Evolutionary conservation across 768 basidiomycete species (phyloP).

Genomic region (Neoboletus brunneissimus): DNA sequence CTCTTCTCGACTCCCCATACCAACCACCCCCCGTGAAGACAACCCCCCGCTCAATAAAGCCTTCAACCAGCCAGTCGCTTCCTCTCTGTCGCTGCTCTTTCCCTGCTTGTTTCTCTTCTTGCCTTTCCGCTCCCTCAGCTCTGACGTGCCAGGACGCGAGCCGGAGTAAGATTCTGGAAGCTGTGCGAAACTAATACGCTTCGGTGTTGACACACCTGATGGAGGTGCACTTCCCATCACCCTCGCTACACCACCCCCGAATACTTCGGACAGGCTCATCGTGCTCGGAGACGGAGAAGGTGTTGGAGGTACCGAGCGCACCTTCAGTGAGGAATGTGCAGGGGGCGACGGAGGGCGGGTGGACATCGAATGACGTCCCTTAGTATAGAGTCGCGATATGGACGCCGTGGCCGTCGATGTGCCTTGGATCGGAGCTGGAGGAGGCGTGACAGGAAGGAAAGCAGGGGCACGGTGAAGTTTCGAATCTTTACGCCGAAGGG

Average conservation of each 20-base stretch:
- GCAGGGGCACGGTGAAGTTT: conserved; percentile 18
- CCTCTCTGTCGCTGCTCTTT: conserved; percentile 32
- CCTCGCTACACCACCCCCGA: conserved; percentile 30
- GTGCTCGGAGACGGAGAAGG: conserved; percentile 36
- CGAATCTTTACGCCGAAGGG: conserved; percentile 9
- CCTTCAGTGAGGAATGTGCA: conserved; percentile 45
- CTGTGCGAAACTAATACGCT: conserved; percentile 76
- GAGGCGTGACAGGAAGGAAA: conserved; percentile 40
- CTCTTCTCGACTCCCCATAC: conserved; percentile 40
- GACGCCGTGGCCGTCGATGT: conserved; percentile 77
- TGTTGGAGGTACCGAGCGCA: conserved; percentile 36
- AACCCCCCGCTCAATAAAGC: conserved; percentile 19
- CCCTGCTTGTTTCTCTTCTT: conserved; percentile 35
- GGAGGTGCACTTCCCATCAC: conserved; percentile 40
- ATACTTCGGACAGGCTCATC: conserved; percentile 25
- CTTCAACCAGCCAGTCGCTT: conserved; percentile 25
- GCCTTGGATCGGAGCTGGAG: conserved; percentile 53
- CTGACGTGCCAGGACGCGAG: conserved; percentile 33
- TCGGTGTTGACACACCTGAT: conserved; percentile 59
- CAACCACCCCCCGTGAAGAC: conserved; percentile 22
- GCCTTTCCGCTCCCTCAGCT: conserved; percentile 32
- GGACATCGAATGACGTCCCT: conserved; percentile 54
- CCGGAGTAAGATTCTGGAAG: conserved; percentile 64
- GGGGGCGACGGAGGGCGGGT: conserved; percentile 65
- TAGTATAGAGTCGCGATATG: conserved; percentile 73